Conservation (phyloP, 768 basidiomycete species). For the Podaxis sp. region DNA sequence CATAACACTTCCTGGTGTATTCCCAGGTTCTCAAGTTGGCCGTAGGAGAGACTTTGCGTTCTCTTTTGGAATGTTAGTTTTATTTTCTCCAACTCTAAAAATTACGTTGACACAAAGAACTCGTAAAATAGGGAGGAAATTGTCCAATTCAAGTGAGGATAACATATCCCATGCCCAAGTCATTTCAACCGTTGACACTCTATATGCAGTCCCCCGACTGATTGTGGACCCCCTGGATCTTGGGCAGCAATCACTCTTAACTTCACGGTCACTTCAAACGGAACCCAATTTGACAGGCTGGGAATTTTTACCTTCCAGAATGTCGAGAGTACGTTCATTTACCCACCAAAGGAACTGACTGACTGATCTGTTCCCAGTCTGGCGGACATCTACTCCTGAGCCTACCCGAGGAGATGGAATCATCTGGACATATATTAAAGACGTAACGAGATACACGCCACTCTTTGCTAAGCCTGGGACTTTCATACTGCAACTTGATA, state of each 20-base stretch:
- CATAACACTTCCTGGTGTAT: neutral
- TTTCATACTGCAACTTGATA: conserved; percentile 75
- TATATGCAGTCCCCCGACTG: conserved; percentile 60
- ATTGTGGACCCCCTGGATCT: conserved; percentile 67
- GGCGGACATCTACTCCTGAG: conserved; percentile 82
- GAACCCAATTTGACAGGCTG: conserved; percentile 74
- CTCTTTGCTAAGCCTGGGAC: conserved; percentile 67
- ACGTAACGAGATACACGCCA: conserved; percentile 70
- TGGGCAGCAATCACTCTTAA: conserved; percentile 79
- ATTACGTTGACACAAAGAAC: neutral
- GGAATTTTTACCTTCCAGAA: conserved; percentile 76
- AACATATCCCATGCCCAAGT: neutral
- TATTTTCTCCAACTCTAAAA: neutral
- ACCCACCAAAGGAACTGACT: neutral
- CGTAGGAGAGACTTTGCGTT: conserved; percentile 64
- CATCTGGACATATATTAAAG: conserved; percentile 78
- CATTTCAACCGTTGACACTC: neutral
- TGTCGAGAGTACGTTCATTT: conserved; percentile 58
- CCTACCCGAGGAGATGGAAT: conserved; percentile 67
- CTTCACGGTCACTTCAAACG: conserved; percentile 76
- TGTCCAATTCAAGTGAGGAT: conserved; percentile 53
- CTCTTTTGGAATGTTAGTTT: conserved; percentile 64
- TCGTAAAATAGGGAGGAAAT: conserved; percentile 51
- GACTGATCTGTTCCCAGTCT: conserved; percentile 41
- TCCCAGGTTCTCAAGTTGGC: conserved; percentile 1